Base-by-base conservation (phyloP, 192 early-diverging fungal species). In the Gigaspora rosea region DNA sequence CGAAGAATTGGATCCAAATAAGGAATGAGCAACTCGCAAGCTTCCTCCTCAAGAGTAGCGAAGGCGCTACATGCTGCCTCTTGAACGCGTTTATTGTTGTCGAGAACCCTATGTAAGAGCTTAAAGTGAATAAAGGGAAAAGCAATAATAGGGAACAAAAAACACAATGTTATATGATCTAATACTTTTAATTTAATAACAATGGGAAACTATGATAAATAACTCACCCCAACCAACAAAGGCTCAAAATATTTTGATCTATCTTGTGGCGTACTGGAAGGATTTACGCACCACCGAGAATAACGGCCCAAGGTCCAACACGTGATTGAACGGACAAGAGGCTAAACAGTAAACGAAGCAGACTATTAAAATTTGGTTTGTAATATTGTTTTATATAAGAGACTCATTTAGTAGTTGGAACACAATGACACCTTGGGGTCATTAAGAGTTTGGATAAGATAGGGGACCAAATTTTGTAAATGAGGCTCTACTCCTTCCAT, bases 301-400 rank as follows among this genome's bases (percentile, higher is more conserved):
- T 97, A 99, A 66, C 98, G 92, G 64, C 95, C 94, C 62, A 98
- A 85, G 46, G 98, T 96, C 98, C 98, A 99, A 85, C 98, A 99
- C 10, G 98, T 93, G 81, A 99, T 99, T 27, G 95, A 94, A 62
- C 96, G 92, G 48, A 99, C 94, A 73, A 98, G 88, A 8, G 96
- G 92, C 92, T 94, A 85, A 41, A 22, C 10, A 63, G 15, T 8
- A 18, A 54, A 8, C 18, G 22, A 68, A 57, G 2, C 56, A 78
- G 15, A 51, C 50, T 15, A 51, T 51, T 51, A 51, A 51, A 51
- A 2, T 3, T 61, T n/a, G 59, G 59, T 1, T 18, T 18, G 27
- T 66, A 27, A 66, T 35, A 66, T 66, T 66, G 15, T 66, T 8
- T 36, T 35, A 41, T 41, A 36, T 33, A n/a, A 62, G 27, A 66